Base-by-base conservation (phyloP, 2,329 filamentous ascomycete genomes). In the Ilyonectria robusta region DNA sequence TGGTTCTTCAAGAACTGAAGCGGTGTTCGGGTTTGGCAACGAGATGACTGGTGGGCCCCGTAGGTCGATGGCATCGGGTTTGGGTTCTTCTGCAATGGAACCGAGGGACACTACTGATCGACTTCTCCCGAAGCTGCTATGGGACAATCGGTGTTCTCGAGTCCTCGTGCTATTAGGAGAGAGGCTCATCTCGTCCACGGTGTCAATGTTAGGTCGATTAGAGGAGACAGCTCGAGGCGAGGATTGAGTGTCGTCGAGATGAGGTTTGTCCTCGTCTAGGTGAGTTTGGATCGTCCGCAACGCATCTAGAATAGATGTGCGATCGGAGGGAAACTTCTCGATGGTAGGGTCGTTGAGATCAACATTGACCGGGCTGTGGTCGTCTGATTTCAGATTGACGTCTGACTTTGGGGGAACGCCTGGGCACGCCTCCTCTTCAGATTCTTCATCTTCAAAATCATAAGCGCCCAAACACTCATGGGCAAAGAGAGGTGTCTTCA, bases 271-370 rank as follows among this genome's bases (percentile, higher is more conserved):
- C 50, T 82, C 83, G 44, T 79, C 78, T 1, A 83, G 78, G 47
- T 83, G 81, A 0, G 83, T 84, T 62, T 83, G 82, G 15, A 87
- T 81, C 58, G 82, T 83, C 7, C 83, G 82, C 15, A 87, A 78
- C 1, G 82, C 79, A 54, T 83, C 80, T 13, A 87, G 75, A 56
- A 87, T 84, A 6, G 82, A 83, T 0, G 79, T 77, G 17, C 80
- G 79, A 57, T 82, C 82, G 1, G 81, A 85, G 2, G 85, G 85
- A 68, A 87, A 86, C 19, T 74, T 78, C 67, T 87, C 85, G 9
- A 87, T 75, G 0, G 82, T 85, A 1, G 85, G 85, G 56, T 87
- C 85, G 53, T 83, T 80, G 2, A 83, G 66, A 54, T 86, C 85
- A 29, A 75, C 51, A 10, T 75, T 62, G 13, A 62, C 66, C 13